Conservation (phyloP, 139 green algal species). For the Closterium sp. region DNA sequence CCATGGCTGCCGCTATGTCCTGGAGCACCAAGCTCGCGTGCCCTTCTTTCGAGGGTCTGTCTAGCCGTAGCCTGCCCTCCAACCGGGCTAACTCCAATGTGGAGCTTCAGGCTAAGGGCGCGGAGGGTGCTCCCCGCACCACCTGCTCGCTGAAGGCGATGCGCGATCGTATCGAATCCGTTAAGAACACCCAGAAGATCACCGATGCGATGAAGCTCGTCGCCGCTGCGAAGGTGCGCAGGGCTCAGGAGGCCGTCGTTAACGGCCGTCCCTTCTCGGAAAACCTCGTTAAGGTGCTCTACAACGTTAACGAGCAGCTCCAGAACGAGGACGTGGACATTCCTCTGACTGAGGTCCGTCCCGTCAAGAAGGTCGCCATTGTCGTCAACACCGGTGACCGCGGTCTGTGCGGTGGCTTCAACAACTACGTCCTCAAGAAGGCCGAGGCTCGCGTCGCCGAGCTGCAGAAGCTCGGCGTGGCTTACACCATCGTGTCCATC, state of each 20-base stretch:
- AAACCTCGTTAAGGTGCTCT: constrained; percentile 99
- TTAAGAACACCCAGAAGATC: constrained; percentile 99
- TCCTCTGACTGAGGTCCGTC: constrained; percentile 83
- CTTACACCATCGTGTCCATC: constrained; percentile 74
- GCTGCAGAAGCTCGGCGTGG: constrained; percentile 79
- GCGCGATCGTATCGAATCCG: constrained; percentile 88
- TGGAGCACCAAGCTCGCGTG: neutral
- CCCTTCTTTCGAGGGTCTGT: constrained; percentile 46
- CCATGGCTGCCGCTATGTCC: neutral
- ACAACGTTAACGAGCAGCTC: constrained; percentile 95
- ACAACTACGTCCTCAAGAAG: constrained; percentile 95
- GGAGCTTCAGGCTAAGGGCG: constrained; percentile 12
- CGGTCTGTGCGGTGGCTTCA: constrained; percentile 98
- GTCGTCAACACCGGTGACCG: constrained; percentile 91
- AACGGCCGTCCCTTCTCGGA: constrained; percentile 96
- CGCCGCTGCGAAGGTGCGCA: constrained; percentile 63
- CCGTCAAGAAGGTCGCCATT: constrained; percentile 92
- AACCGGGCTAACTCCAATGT: neutral
- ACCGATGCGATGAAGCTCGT: constrained; percentile 79
- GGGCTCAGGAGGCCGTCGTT: constrained; percentile 95
- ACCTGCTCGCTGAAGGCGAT: constrained; percentile 75
- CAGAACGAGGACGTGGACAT: constrained; percentile 95
- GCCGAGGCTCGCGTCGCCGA: constrained; percentile 80
- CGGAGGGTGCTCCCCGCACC: neutral
- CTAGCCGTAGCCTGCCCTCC: constrained; percentile 5